Evolutionary conservation across 1,139 yeast species (phyloP), one percentile per base, ranked within the genome.

Genomic region (Martiniozyma asiatica): DNA sequence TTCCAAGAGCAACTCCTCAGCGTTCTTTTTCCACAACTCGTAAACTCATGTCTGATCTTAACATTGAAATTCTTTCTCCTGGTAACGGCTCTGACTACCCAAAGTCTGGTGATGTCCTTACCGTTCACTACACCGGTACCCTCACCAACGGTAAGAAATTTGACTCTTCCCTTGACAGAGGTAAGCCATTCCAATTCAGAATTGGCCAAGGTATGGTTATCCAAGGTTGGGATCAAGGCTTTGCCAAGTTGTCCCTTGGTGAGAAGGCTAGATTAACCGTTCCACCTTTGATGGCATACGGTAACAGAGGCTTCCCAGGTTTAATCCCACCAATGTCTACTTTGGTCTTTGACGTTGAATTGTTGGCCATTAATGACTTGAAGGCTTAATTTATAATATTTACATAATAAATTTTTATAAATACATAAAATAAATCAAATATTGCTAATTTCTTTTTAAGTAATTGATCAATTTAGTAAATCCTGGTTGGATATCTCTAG

Each of bases 171-270:
- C 70, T 85, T 47, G 93, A 80, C 65, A 77, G 96, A 62, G 92
- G 93, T 50, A 70, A 76, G 59, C 96, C 97, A 42, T 87, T 89
- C 74, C 84, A 82, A 56, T 80, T 93, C 59, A 63, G 65, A 58
- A 80, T 87, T 56, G 97, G 97, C 55, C 94, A 81, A 44, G 96
- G 97, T 39, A 94, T 80, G 62, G 96, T 87, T 43, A 87, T 87
- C 61, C 70, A 73, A 50, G 97, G 97, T 41, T 87, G 97, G 97
- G 97, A 87, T 55, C 80, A 73, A 52, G 94, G 79, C 41, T 81
- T 84, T 53, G 94, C 94, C 36, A 76, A 84, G 59, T 70, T 89
- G 58, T 79, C 93, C 35, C 68, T 85, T 36, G 97, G 97, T 45
- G 84, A 92, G 59, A 79, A 78, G 64, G 94, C 96, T 34, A 70